These are phyloP conservation scores for Leucocoprinus sp. DNA, from an alignment of 768 basidiomycete genomes.

Conservation along the genomic window DNA sequence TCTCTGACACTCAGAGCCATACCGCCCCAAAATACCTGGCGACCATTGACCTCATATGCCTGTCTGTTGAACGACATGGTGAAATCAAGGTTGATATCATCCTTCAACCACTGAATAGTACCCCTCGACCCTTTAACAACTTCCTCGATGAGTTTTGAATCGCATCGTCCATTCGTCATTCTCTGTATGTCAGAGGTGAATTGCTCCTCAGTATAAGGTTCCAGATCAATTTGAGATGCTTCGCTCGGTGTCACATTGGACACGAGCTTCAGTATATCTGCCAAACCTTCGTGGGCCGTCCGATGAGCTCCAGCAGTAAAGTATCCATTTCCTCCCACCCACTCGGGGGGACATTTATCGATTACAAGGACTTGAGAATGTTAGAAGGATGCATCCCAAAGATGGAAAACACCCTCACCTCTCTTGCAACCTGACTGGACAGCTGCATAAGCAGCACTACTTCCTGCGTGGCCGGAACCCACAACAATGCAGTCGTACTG, in stretches of 20 bases:
- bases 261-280: slow-evolving; percentile 50
- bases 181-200: slow-evolving; percentile 57
- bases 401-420: slow-evolving; percentile 21
- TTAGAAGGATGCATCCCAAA: not conserved
- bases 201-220: slow-evolving; percentile 45
- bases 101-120: slow-evolving; percentile 49
- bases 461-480: slow-evolving; percentile 61
- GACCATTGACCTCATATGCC: slow-evolving; percentile 55
- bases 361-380: slow-evolving; percentile 41
- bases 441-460: slow-evolving; percentile 56
- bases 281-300: slow-evolving; percentile 53
- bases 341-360: slow-evolving; percentile 55
- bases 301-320: slow-evolving; percentile 67
- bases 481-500: slow-evolving; percentile 52
- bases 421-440: slow-evolving; percentile 48
- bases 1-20: slow-evolving; percentile 53
- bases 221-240: slow-evolving; percentile 40
- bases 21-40: slow-evolving; percentile 66
- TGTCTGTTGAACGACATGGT: slow-evolving; percentile 55
- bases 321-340: slow-evolving; percentile 66
- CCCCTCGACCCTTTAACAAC: slow-evolving; percentile 51
- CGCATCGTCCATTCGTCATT: slow-evolving; percentile 41
- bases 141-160: slow-evolving; percentile 38
- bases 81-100: slow-evolving; percentile 44
- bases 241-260: slow-evolving; percentile 17